A percentile compares a stretch with the other conserved stretches of the same genome.
Conservation (phyloP, 345 rosid genomes). For the Eucalyptus brandiana region DNA sequence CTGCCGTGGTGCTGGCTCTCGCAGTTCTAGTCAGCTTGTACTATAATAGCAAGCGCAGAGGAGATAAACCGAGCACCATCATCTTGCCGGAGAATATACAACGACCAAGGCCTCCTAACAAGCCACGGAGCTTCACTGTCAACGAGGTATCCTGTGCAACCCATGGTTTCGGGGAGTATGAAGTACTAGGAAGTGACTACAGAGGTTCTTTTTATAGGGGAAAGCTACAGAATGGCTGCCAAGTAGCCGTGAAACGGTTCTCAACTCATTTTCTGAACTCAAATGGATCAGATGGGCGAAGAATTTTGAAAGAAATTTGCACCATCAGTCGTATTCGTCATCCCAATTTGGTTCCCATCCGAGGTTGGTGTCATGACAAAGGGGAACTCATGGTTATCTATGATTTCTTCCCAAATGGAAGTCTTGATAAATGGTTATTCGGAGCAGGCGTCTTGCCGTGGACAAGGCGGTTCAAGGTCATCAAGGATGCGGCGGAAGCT, state of each 20-base stretch:
- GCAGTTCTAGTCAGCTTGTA: conserved; percentile 9
- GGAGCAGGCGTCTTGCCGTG: conserved; percentile 39
- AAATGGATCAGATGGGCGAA: conserved; percentile 9
- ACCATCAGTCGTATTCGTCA: conserved; percentile 28
- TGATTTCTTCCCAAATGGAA: conserved; percentile 25
- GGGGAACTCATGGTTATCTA: conserved; percentile 25
- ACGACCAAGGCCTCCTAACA: conserved; percentile 35
- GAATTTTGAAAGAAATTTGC: conserved; percentile 24
- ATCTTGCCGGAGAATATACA: conserved; percentile 5
- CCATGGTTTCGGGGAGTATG: conserved; percentile 19
- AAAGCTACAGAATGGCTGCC: conserved; percentile 23
- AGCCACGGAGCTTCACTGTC: conserved; percentile 22
- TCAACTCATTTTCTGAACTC: conserved; percentile 19
- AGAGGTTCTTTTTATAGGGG: conserved; percentile 29
- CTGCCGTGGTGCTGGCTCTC: conserved; percentile 14
- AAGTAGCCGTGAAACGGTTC: conserved; percentile 28
- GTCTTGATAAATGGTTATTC: conserved; percentile 30
- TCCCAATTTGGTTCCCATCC: conserved; percentile 25
- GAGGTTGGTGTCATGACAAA: conserved; percentile 38
- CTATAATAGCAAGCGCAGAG: conserved; percentile 7
- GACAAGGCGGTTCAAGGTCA: conserved; percentile 23
- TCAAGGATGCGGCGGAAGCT: conserved; percentile 24
- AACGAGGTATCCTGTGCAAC: conserved; percentile 30
- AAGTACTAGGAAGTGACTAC: conserved; percentile 21
- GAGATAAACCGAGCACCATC: background rate